Evolutionary conservation across 768 basidiomycete genomes (phyloP).

Genomic region (Macrolepiota fuliginosa): DNA sequence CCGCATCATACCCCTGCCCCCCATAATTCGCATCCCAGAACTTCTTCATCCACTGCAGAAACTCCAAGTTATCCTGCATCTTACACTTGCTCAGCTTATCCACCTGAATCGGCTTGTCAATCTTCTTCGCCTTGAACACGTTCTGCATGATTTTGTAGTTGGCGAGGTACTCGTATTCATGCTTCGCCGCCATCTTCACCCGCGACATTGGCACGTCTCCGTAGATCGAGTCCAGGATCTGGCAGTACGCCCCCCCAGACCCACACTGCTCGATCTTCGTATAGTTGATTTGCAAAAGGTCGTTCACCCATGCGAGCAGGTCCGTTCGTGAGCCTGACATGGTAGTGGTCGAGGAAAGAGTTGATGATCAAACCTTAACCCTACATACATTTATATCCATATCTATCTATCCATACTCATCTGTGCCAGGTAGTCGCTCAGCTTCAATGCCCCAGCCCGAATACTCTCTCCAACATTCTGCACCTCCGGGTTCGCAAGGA

Average conservation of each 20-base stretch:
- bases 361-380: constrained; percentile 10
- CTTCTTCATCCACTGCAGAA: constrained; percentile 94
- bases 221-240: constrained; percentile 93
- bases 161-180: constrained; percentile 92
- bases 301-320: constrained; percentile 90
- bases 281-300: constrained; percentile 86
- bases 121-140: constrained; percentile 85
- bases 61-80: constrained; percentile 99
- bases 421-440: constrained; percentile 29
- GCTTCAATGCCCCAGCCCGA: constrained; percentile 79
- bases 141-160: constrained; percentile 98
- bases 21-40: constrained; percentile 94
- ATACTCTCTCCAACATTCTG: constrained; percentile 82
- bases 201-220: constrained; percentile 87
- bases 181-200: constrained; percentile 95
- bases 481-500: constrained; percentile 84
- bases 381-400: constrained; percentile 26
- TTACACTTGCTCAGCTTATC: constrained; percentile 96
- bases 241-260: constrained; percentile 90
- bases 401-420: constrained; percentile 6
- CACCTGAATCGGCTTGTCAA: constrained; percentile 98
- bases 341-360: constrained; percentile 9
- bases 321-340: constrained; percentile 82
- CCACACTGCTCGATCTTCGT: constrained; percentile 93
- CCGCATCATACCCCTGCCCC: constrained; percentile 85